Percentiles rank a stretch among this genome's conserved stretches.
These are phyloP conservation scores for Fusarium sublunatum DNA, from an alignment of 2,329 filamentous ascomycete genomes.

Conservation along the genomic window DNA sequence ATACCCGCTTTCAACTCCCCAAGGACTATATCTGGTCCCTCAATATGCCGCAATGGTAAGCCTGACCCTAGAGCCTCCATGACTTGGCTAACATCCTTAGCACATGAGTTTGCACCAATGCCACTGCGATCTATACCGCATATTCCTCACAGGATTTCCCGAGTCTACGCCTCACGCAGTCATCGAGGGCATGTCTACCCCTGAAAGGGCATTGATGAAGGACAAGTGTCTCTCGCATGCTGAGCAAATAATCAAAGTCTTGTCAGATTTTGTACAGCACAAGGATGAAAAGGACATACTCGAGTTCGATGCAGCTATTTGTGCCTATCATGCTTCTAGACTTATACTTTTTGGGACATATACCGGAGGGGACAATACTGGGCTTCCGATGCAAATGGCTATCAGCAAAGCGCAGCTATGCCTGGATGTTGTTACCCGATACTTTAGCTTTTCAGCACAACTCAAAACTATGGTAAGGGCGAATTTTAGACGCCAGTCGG, in stretches of 20 bases:
- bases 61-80: rapidly evolving
- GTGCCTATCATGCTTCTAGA: constrained; percentile 56
- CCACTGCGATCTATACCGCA: constrained; percentile 58
- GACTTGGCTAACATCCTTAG: constrained; percentile 9
- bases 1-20: constrained; percentile 33
- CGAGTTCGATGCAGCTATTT: constrained; percentile 57
- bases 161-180: constrained; percentile 53
- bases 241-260: constrained; percentile 51
- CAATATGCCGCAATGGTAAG: constrained; percentile 42
- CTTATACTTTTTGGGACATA: constrained; percentile 52
- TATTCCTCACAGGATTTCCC: constrained; percentile 55
- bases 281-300: constrained; percentile 48
- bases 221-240: constrained; percentile 54
- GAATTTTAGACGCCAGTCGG: rapidly evolving
- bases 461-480: constrained; percentile 42
- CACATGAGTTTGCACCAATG: constrained; percentile 55
- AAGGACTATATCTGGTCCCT: constrained; percentile 32
- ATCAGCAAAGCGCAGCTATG: constrained; percentile 44
- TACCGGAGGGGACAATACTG: constrained; percentile 42
- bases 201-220: constrained; percentile 42
- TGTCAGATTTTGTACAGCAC: constrained; percentile 51
- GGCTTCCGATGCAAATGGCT: constrained; percentile 44
- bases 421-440: constrained; percentile 43
- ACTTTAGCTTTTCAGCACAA: constrained; percentile 46
- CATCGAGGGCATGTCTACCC: constrained; percentile 45